Evolutionary conservation across 768 basidiomycete genomes (phyloP), one percentile per base, ranked within the genome.

Genomic region (Solioccasus polychromus): DNA sequence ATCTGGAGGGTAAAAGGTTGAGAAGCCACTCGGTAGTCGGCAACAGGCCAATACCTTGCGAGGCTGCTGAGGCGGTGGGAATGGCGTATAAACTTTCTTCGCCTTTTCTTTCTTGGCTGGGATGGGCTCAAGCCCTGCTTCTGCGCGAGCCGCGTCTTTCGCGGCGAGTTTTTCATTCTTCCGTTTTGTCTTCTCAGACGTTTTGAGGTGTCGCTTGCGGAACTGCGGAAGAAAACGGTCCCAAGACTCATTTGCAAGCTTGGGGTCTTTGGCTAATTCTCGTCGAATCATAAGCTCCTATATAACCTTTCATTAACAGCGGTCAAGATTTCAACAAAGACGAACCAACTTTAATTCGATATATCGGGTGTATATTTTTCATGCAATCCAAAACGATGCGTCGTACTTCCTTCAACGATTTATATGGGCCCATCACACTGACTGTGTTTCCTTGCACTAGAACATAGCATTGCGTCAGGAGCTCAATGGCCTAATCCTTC

Each of bases 291-390:
- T 99, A 23, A 99, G 77, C 69, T 98, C 96, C 93, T 94, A 57
- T 8, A 12, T 7, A 31, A 15, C 15, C 8, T 15, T 39, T 42
- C 39, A n/a, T n/a, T n/a, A 52, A 28, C 2, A 30, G 23, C 24
- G 9, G 18, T 14, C 12, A 18, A 35, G 20, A 15, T 14, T 24
- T 24, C 24, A 17, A 32, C 26, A 29, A 22, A 42, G 52, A 48
- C 48, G 23, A 43, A 42, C 50, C 18, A 31, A 90, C 93, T 69
- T 99, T 99, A 68, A 99, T 99, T 57, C 93, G 85, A 64, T 99
- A 99, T 62, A 99, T 98, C 2, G 96, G 96, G 61, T 99, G 96
- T 43, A 98, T 88, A 63, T 99, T 99, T 71, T 87, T 93, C 96
- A 99, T 98, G 72, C 96, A 99, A 62, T 99, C 96, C 32, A 97